Conservation (phyloP, 1,284 basidiomycete genomes). For the Pascua sp. region DNA sequence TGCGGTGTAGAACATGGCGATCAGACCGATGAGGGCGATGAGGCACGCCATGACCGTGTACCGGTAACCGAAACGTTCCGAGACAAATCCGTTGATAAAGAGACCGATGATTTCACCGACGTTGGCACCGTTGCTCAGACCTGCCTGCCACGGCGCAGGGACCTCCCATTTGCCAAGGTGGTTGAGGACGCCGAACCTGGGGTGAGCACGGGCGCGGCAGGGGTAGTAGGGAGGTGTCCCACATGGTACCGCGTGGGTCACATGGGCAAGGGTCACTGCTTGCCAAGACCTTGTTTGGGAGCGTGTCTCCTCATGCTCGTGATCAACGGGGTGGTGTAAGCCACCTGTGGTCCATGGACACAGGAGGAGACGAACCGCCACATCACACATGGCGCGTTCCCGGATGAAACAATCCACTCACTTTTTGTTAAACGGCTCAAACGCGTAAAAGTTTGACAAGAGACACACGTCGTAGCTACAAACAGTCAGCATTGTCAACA, state of each 20-base stretch:
- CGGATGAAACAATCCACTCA: no score
- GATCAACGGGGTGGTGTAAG: no score
- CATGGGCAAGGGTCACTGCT: no score
- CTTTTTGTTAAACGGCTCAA: constrained; percentile 42
- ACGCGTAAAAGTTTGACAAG: constrained; percentile 45
- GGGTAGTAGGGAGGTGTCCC: no score
- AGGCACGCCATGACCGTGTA: constrained; percentile 38
- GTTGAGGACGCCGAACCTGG: constrained; percentile 33
- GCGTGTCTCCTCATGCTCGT: no score
- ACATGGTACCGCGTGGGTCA: no score
- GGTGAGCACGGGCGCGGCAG: no score
- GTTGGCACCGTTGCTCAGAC: constrained; percentile 48
- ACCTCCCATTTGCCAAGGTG: constrained; percentile 47
- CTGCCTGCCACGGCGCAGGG: constrained; percentile 53
- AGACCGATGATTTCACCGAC: constrained; percentile 51
- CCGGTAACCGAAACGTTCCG: constrained; percentile 48
- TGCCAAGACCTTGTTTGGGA: no score
- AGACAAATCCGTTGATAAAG: constrained; percentile 45
- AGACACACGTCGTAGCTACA: constrained; percentile 40
- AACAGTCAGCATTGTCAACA: background rate
- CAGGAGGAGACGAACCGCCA: no score
- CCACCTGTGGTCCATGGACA: no score
- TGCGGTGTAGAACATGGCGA: constrained; percentile 43
- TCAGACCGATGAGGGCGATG: constrained; percentile 33
- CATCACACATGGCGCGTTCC: no score